Evolutionary conservation across 2,329 filamentous ascomycete genomes (phyloP), one percentile per base, ranked within the genome.

Genomic region (Westerdykella sp.): DNA sequence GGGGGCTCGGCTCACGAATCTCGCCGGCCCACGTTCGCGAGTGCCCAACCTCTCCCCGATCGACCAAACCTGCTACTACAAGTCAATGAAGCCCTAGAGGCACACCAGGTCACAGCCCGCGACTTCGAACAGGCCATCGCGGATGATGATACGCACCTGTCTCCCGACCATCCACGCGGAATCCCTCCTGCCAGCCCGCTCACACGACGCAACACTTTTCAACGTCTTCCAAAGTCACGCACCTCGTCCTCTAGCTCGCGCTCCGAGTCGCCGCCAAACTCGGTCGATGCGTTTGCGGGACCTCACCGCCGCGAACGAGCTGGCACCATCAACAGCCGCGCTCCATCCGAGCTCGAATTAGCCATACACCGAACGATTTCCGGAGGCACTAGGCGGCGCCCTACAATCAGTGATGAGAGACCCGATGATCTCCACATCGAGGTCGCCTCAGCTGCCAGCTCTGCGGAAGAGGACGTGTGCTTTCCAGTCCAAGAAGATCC

Each of bases 211-310:
- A 66, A 63, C 47, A 72, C 69, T 7, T 71, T 74, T 48, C 62
- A 67, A 43, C 58, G 55, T 34, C 41, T 62, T 35, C 51, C 60
- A 34, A 61, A 67, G 39, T 76, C 74, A 31, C 65, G 73, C 44
- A 66, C 66, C 15, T 74, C 73, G 14, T 78, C 75, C 4, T 76
- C 76, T 16, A 15, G n/a, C 7, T 80, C 78, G 38, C 78, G 87
- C 43, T 88, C 87, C 1, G 73, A 80, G 2, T 97, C 93, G 12
- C 91, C 91, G 10, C 93, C 93, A 6, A 98, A 96, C 67, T 98
- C 93, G 0, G 89, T 98, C 40, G 95, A 97, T 66, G 93, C 93
- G 4, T 98, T 98, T 67, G 93, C 93, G 14, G 87, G 93, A 59
- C 87, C 87, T 43, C 84, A 88, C 40, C 86, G 88, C 46, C 84